Base-by-base conservation (phyloP, 2,329 filamentous ascomycete species). In the Diaporthe sp. region DNA sequence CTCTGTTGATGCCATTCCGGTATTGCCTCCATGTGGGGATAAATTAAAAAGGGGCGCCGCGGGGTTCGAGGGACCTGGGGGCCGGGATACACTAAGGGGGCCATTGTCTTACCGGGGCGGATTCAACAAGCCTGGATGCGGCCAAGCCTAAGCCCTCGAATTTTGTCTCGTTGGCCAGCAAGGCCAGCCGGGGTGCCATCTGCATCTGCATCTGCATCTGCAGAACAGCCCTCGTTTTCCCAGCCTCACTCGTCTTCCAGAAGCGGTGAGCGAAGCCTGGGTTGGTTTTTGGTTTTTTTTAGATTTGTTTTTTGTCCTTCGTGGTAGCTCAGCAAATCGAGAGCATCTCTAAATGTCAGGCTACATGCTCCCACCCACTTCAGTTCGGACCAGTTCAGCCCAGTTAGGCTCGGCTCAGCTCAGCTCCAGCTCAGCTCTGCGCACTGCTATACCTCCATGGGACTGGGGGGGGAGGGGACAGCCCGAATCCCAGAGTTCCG, bases 251-350 rank as follows among this genome's bases (percentile, higher is more conserved):
- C 30, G 63, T 39, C 63, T 39, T 50, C 44, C 63, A 53, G 63
- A 53, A 68, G 63, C 63, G 63, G 63, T 68, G 63, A 68, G 47
- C n/a, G 63, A 68, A 39, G 17, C 22, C 44, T 66, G 44, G 22
- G 32, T 13, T 51, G n/a, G 25, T 50, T 47, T 42, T 42, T 59
- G 17, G 9, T 37, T 59, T 27, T 37, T 59, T 56, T 5, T 27
- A 13, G 6, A 42, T 19, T 8, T 44, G 15, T 44, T 44, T 17
- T 4, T 42, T 42, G 1, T 61, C 19, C 19, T 37, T n/a, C 22
- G 59, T 51, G 47, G 12, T n/a, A 25, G 44, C 30, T 51, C 30
- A 15, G 4, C 30, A 47, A 32, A 2, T 2, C 42, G 42, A 17
- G 61, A 47, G 37, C n/a, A 30, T 61, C n/a, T 30, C 56, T n/a